phyloP scores from a whole-genome alignment of 768 basidiomycete genomes.

The Dacryopinax primogenitus region DNA sequence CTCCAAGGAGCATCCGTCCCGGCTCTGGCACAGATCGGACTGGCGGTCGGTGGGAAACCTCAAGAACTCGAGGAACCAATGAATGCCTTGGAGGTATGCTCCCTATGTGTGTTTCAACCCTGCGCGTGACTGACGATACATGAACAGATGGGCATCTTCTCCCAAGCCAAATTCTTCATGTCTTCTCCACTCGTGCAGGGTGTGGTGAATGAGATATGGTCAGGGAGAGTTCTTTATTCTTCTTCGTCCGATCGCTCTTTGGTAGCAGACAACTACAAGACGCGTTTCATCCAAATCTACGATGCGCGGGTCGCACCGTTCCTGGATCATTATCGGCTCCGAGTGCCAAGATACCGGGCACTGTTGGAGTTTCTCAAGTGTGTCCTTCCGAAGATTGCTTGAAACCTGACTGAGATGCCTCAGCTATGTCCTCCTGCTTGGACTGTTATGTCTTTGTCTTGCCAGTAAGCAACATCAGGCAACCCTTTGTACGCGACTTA shows the following conservation, averaged over 20 bases:
- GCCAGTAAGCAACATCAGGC: constrained; percentile 40
- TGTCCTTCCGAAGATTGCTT: background rate
- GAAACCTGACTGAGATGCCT: background rate
- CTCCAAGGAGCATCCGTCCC: constrained; percentile 59
- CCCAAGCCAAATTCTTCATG: constrained; percentile 70
- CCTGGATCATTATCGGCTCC: constrained; percentile 74
- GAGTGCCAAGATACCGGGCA: constrained; percentile 68
- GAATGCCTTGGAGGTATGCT: constrained; percentile 72
- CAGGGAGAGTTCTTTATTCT: constrained; percentile 61
- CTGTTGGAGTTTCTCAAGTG: constrained; percentile 62
- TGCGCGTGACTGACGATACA: constrained; percentile 9
- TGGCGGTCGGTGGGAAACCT: constrained; percentile 45
- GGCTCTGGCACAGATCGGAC: constrained; percentile 54
- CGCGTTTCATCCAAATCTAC: constrained; percentile 58
- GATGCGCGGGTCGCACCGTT: constrained; percentile 52
- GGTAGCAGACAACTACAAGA: constrained; percentile 83
- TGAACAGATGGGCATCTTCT: constrained; percentile 72
- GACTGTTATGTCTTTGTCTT: constrained; percentile 62
- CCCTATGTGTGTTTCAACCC: background rate
- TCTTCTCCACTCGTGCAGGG: constrained; percentile 73
- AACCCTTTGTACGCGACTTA: background rate
- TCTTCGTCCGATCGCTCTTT: constrained; percentile 52
- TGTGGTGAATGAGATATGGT: constrained; percentile 76
- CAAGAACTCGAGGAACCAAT: constrained; percentile 52
- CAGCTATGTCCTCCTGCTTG: constrained; percentile 46